Conservation (phyloP, 208 protist species). For the Crithidia sp. region DNA sequence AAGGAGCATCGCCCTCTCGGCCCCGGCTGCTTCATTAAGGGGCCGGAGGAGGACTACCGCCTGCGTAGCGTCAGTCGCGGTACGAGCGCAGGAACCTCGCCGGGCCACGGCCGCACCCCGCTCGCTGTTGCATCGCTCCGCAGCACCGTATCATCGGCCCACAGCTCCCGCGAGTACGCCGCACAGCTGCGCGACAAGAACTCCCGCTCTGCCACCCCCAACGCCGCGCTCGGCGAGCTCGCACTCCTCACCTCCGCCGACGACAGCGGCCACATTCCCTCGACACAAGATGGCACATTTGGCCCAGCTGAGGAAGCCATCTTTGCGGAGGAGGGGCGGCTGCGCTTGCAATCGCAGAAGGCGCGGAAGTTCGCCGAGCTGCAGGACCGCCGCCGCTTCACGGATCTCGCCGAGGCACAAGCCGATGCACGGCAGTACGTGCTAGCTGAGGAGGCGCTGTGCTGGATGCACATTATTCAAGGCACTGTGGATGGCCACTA, state of each 20-base stretch:
- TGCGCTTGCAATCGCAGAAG: constrained; percentile 40
- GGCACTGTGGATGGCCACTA: constrained; percentile 42
- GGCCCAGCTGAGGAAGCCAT: constrained; percentile 22
- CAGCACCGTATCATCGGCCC: not conserved
- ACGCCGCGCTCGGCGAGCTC: constrained; percentile 5
- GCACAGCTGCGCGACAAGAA: constrained; percentile 15
- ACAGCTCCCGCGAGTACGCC: constrained; percentile 20
- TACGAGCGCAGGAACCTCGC: not conserved
- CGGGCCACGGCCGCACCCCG: not conserved
- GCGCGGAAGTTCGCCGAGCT: constrained; percentile 26
- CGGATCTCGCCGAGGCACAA: constrained; percentile 38
- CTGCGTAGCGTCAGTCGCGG: constrained; percentile 14
- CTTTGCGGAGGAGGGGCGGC: constrained; percentile 45
- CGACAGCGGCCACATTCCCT: not conserved
- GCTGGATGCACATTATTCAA: constrained; percentile 46
- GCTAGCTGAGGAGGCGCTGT: constrained; percentile 41
- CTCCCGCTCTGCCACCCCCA: not conserved
- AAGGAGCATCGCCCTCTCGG: constrained; percentile 62
- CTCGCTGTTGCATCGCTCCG: not conserved
- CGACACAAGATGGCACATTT: constrained; percentile 23
- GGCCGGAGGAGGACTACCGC: constrained; percentile 36
- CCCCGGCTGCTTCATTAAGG: constrained; percentile 37
- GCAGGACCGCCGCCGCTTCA: constrained; percentile 11
- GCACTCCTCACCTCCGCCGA: not conserved
- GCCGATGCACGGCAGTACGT: constrained; percentile 38